phyloP scores from a whole-genome alignment of 305 asterid species.

The Vinca major region DNA sequence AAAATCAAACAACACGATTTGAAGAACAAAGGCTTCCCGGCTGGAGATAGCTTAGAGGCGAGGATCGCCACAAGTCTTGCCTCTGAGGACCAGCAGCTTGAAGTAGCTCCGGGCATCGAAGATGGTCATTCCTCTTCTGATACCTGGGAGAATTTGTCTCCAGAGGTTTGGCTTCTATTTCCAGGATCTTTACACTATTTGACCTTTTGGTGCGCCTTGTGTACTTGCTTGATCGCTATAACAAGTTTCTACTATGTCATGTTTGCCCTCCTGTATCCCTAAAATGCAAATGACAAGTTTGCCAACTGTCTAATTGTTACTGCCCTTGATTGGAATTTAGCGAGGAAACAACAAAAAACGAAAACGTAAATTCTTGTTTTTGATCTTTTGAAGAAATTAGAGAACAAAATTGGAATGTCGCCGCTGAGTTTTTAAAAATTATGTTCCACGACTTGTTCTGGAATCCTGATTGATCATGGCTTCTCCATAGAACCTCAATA shows the following conservation, averaged over 20 bases:
- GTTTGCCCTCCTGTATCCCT: not conserved
- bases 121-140: conserved; percentile 19
- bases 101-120: conserved; percentile 8
- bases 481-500: not conserved
- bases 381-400: not conserved
- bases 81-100: conserved; percentile 1
- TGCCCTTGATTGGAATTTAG: not conserved
- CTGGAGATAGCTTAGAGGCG: conserved; percentile 3
- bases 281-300: not conserved
- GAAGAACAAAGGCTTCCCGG: not conserved
- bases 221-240: not conserved
- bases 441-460: not conserved
- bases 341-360: not conserved
- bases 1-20: not conserved
- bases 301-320: not conserved
- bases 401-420: not conserved
- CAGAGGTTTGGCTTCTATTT: conserved; percentile 37
- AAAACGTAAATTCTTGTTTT: not conserved
- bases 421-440: not conserved
- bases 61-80: not conserved
- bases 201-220: not conserved
- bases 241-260: not conserved
- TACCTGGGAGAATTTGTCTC: conserved; percentile 14
- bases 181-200: not conserved
- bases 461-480: not conserved